These are phyloP conservation scores for Arthrobotrys sinensis DNA, from an alignment of 2,329 filamentous ascomycete genomes.

Conservation along the genomic window DNA sequence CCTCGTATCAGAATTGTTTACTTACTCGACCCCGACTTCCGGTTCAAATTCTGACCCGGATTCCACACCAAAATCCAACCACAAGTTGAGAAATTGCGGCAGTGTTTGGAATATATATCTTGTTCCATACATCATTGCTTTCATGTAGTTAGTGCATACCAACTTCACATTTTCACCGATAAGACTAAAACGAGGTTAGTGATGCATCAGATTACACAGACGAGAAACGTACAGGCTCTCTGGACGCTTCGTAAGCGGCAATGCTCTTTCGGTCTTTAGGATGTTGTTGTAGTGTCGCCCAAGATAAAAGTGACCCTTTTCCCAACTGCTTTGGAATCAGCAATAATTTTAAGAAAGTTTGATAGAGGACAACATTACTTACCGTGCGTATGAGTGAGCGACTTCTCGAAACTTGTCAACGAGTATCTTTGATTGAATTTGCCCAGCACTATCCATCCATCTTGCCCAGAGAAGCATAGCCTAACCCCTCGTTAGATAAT, in stretches of 20 bases:
- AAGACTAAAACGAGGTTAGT: slow-evolving; percentile 69
- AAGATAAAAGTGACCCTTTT: slow-evolving; percentile 97
- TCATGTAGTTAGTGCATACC: slow-evolving; percentile 92
- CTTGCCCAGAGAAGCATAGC: slow-evolving; percentile 92
- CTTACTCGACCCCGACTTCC: slow-evolving; percentile 70
- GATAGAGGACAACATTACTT: slow-evolving; percentile 66
- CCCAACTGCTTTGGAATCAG: slow-evolving; percentile 75
- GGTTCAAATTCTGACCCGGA: slow-evolving; percentile 75
- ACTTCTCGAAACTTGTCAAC: slow-evolving; percentile 87
- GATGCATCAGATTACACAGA: neutral
- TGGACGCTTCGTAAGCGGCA: slow-evolving; percentile 82
- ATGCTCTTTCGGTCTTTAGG: slow-evolving; percentile 85
- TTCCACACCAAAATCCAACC: slow-evolving; percentile 89
- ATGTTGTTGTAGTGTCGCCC: slow-evolving; percentile 98
- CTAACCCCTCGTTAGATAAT: slow-evolving; percentile 75
- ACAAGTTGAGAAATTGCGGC: slow-evolving; percentile 90
- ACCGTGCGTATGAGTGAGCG: slow-evolving; percentile 72
- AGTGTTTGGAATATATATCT: slow-evolving; percentile 97
- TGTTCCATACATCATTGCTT: slow-evolving; percentile 87
- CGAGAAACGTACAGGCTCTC: slow-evolving; percentile 73
- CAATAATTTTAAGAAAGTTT: slow-evolving; percentile 65
- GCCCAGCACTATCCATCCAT: slow-evolving; percentile 95
- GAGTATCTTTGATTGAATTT: slow-evolving; percentile 86
- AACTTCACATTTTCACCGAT: slow-evolving; percentile 88
- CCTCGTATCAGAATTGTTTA: slow-evolving; percentile 13